Base-by-base conservation (phyloP, 139 green algal species). In the Astrephomene gubernaculifera region DNA sequence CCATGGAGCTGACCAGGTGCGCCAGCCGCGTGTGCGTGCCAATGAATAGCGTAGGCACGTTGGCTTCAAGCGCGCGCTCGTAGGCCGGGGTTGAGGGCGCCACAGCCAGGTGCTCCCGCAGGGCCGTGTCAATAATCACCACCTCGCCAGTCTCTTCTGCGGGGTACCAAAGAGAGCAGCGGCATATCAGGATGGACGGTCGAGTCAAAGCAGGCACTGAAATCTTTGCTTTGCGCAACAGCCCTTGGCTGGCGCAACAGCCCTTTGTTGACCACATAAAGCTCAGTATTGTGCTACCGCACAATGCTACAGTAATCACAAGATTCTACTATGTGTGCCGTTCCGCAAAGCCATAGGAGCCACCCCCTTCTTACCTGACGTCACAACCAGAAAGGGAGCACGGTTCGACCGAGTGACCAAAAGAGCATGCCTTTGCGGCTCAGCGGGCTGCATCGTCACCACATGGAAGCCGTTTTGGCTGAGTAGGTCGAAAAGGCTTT, bases 91-190 rank as follows among this genome's bases (percentile, higher is more conserved):
- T 83, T 57, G 29, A 49, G 38, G 76, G 76, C 19, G 76, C 76
- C 29, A 83, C 76, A 22, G 64, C 36, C 41, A 83, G 60, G 76
- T 83, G 76, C 39, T 83, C 76, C 2, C 76, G 76, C 39, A 83
- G 39, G 7, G 60, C n/a, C 1, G 36, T 17, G 41, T 83, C 76
- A 38, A 83, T 60, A 29, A 83, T 41, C 35, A 83, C 76, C 41
- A 72, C 33, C 4, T 72, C 73, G 6, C 54, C 53, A 31, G 68
- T 57, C 1, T 75, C 68, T 10, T 27, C 68, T 75, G 68, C 9
- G 33, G n/a, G n/a, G n/a, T 22, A 25, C 49, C 49, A 17, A 57
- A 25, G 49, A 57, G 14, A 12, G 17, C 49, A 57, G 17, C n/a
- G 49, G 49, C 49, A 17, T 57, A 17, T 57, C 12, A 17, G 49